Base-by-base conservation (phyloP, 495 filamentous ascomycete genomes). In the Penicillium silybi region DNA sequence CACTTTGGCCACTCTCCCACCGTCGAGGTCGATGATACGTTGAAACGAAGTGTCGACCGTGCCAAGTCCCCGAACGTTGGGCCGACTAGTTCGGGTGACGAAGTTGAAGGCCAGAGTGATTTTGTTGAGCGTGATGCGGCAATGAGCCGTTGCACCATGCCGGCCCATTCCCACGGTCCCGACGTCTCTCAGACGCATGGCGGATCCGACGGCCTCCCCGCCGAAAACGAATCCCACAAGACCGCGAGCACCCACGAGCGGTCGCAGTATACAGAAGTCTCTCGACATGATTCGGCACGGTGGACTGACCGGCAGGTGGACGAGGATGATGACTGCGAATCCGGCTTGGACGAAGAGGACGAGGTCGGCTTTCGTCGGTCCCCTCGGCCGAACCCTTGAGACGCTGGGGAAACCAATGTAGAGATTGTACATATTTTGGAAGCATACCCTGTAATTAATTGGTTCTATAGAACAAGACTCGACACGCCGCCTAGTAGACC, bases 1-100 rank as follows among this genome's bases (percentile, higher is more conserved):
- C 93, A 98, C 62, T 98, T 98, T 60, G 85, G 82, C 39, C 82
- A 89, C 56, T 80, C 77, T 0, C 80, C 80, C 34, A 67, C 74
- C 3, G 81, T 85, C 2, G 73, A 68, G 19, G 80, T 75, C 2
- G 71, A 80, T 3, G 89, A 91, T 59, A 80, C 81, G 19, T 26
- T 73, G 19, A 78, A 82, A 56, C 63, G 66, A 19, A 70, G 65
- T 22, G 53, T 56, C 4, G 82, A 85, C 41, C 68, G 75, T 40
- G 82, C 80, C 11, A 75, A 77, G 57, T 62, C 69, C 62, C 60
- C 66, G 49, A 40, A 61, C 67, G 44, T 68, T 23, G 54, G 56
- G 37, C 60, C 64, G 4, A 67, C 61, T 15, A 57, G 59, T 39
- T 66, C 66, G n/a, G 79, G 81, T 8, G 80, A 81, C 44, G 74